A percentile compares a stretch with the other conserved stretches of the same genome.
These are phyloP conservation scores for Eucalyptus paniculata DNA, from an alignment of 345 rosid genomes.

Conservation along the genomic window DNA sequence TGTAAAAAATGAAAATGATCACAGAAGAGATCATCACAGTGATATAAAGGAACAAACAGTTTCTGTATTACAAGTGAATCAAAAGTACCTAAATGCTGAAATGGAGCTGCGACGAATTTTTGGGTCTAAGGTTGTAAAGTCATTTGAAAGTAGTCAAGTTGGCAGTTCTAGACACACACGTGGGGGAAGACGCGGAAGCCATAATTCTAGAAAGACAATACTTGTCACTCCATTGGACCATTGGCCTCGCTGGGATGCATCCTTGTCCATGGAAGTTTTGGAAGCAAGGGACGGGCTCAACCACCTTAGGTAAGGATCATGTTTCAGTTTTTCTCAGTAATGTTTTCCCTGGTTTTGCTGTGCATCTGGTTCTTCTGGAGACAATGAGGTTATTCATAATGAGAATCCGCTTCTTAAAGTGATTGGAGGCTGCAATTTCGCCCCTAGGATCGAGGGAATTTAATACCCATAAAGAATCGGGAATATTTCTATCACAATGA, in stretches of 20 bases:
- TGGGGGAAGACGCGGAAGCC: slow-evolving; percentile 66
- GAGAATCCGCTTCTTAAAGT: not conserved
- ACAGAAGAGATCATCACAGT: slow-evolving; percentile 3
- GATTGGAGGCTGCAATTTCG: not conserved
- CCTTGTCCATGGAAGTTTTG: slow-evolving; percentile 77
- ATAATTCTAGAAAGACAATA: slow-evolving; percentile 54
- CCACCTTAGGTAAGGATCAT: slow-evolving; percentile 55
- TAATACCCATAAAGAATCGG: not conserved
- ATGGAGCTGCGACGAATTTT: slow-evolving; percentile 68
- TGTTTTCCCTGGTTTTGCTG: not conserved
- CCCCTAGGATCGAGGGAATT: not conserved
- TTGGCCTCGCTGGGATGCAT: slow-evolving; percentile 91
- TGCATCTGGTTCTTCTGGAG: not conserved
- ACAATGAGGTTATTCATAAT: not conserved
- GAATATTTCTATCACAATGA: not conserved
- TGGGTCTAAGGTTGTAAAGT: slow-evolving; percentile 78
- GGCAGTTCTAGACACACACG: slow-evolving; percentile 55
- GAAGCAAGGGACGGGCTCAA: slow-evolving; percentile 55
- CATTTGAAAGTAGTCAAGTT: slow-evolving; percentile 57
- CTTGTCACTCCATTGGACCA: slow-evolving; percentile 65
- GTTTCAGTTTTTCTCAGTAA: not conserved
- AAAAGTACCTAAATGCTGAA: slow-evolving; percentile 63
- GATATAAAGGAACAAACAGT: slow-evolving; percentile 4
- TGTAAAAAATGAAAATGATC: slow-evolving; percentile 12
- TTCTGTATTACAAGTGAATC: slow-evolving; percentile 48